Evolutionary conservation across 768 basidiomycete species (phyloP), one percentile per base, ranked within the genome.

Genomic region (Pholiota molesta): DNA sequence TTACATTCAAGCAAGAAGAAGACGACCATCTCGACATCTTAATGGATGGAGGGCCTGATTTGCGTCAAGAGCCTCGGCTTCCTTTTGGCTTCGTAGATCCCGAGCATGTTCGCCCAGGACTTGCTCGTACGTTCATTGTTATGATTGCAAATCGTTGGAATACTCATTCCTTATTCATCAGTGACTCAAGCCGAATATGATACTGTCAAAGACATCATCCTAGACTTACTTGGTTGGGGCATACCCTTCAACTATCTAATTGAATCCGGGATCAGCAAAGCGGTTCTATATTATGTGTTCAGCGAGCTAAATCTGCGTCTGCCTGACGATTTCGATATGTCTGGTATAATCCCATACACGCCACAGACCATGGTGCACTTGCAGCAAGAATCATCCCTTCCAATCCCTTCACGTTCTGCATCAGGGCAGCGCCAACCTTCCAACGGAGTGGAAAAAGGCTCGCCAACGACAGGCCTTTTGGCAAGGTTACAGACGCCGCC

Each of bases 171-270:
- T 56, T 28, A 19, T 39, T 57, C 53, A 40, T 29, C 69, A 94
- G 92, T 94, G 78, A 88, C 80, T n/a, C 84, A 87, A 75, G 75
- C 77, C 10, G 84, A 92, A 65, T 92, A 92, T 69, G 84, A 89
- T 58, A 79, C 81, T 39, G 83, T 87, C 17, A 93, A 94, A 71
- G 89, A 90, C 63, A 79, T 88, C 42, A 77, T 94, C 49, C 83
- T 94, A 29, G 92, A 94, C 71, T 81, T 94, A 55, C 82, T 94
- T 39, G 92, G 92, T 61, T 93, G 90, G 89, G 91, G 89, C 17
- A 90, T 94, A 11, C 80, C 84, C 55, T 88, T 91, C 4, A 86
- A 90, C 71, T 88, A 89, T 73, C 78, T 94, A 33, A 72, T 91
- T 33, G 81, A 86, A 55, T 90, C 82, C 68, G 90, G 90, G 55